Evolutionary conservation across 108 stramenopile genomes (phyloP).

Genomic region (Pinguiococcus pyrenoidosus): DNA sequence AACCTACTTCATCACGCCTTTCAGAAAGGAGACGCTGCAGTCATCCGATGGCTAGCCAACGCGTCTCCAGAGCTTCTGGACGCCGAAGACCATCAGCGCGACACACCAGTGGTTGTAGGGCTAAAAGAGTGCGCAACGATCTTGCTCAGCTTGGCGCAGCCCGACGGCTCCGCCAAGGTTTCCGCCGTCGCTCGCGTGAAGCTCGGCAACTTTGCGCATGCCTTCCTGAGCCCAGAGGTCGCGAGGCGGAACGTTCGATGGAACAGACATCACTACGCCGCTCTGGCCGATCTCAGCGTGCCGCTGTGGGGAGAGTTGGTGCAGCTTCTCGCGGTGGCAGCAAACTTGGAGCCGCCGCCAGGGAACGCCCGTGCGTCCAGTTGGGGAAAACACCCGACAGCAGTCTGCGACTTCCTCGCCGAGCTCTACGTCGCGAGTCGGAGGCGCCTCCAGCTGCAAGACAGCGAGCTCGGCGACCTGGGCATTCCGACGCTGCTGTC

Average conservation of each 20-base stretch:
- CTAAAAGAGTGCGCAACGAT: conserved; percentile 4
- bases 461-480: no score
- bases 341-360: conserved; percentile 7
- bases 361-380: conserved; percentile 3
- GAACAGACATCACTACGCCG: conserved; percentile 13
- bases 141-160: conserved; percentile 1
- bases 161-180: not conserved
- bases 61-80: conserved; percentile 3
- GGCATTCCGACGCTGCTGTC: no score
- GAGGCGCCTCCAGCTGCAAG: no score
- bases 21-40: not conserved
- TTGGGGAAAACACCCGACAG: conserved; percentile 10
- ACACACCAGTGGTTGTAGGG: not conserved
- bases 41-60: not conserved
- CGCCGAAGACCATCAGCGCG: conserved; percentile 3
- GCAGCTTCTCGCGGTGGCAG: conserved; percentile 7
- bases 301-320: conserved; percentile 8
- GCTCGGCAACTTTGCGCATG: not conserved
- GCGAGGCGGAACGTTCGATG: not conserved
- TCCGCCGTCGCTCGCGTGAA: not conserved
- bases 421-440: no score
- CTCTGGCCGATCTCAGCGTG: conserved; percentile 5
- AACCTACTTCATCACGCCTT: conserved; percentile 17
- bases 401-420: no score
- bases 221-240: conserved; percentile 6